Conservation (phyloP, 2,329 filamentous ascomycete genomes). For the Fusarium pininemorale region DNA sequence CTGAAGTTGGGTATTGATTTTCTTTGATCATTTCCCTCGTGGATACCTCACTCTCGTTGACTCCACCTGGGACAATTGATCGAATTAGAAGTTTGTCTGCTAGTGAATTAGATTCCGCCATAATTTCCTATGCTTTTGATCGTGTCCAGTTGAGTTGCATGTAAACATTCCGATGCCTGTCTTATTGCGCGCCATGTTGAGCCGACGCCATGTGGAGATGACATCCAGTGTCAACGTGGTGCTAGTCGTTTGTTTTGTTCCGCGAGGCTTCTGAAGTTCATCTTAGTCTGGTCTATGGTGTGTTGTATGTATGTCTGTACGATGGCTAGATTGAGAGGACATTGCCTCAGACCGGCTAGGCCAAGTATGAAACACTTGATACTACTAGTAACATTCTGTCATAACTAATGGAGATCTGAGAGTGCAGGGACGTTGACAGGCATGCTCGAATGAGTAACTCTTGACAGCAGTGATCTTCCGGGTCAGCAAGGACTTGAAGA, state of each 20-base stretch:
- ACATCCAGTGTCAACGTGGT: slow-evolving; percentile 6
- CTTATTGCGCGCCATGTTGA: slow-evolving; percentile 35
- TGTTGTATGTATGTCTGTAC: background rate
- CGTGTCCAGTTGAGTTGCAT: background rate
- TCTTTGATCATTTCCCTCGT: slow-evolving; percentile 19
- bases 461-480: slow-evolving; percentile 43
- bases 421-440: slow-evolving; percentile 31
- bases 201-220: slow-evolving; percentile 39
- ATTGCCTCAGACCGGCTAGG: background rate
- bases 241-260: slow-evolving; percentile 28
- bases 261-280: slow-evolving; percentile 31
- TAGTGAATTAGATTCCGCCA: background rate
- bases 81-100: background rate
- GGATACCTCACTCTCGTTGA: background rate
- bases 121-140: background rate
- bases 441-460: slow-evolving; percentile 21
- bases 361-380: slow-evolving; percentile 36
- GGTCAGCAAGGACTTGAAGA: slow-evolving; percentile 11
- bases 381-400: background rate
- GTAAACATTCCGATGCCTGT: slow-evolving; percentile 23
- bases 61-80: slow-evolving; percentile 12
- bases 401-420: slow-evolving; percentile 14
- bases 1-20: background rate
- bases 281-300: background rate
- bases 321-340: slow-evolving; percentile 26